phyloP scores from a whole-genome alignment of 768 basidiomycete genomes.

The Serpula lacrymans region DNA sequence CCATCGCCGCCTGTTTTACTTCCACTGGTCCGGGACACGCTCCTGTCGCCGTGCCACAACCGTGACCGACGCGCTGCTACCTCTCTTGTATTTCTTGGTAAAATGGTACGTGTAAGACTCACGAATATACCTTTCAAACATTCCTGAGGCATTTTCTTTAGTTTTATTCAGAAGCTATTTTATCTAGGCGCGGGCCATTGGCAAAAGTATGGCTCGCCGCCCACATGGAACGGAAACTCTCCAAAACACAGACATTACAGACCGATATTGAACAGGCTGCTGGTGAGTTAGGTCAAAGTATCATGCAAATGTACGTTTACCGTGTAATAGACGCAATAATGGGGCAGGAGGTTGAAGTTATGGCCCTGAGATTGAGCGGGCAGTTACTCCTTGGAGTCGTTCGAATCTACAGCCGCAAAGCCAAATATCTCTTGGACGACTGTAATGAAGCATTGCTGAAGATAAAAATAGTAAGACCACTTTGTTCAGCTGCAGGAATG shows the following conservation, averaged over 20 bases:
- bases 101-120: constrained; percentile 18
- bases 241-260: constrained; percentile 90
- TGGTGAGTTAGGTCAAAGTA: constrained; percentile 45
- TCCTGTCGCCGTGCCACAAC: constrained; percentile 3
- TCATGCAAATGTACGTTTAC: not conserved
- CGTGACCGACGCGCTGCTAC: constrained; percentile 4
- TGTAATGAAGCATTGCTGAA: constrained; percentile 95
- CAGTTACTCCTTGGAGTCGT: constrained; percentile 96
- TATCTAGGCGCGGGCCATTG: constrained; percentile 89
- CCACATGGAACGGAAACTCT: constrained; percentile 97
- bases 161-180: constrained; percentile 94
- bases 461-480: constrained; percentile 78
- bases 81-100: constrained; percentile 19
- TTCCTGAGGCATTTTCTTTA: constrained; percentile 22
- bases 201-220: constrained; percentile 99
- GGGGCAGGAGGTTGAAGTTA: constrained; percentile 86
- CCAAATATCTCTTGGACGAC: constrained; percentile 96
- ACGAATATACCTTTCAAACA: not conserved
- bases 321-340: constrained; percentile 74
- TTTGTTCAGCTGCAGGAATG: not conserved
- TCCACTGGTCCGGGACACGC: constrained; percentile 11
- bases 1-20: constrained; percentile 10
- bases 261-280: constrained; percentile 95
- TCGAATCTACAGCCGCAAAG: constrained; percentile 95
- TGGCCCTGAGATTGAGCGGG: constrained; percentile 95